Base-by-base conservation (phyloP, 1,139 yeast genomes). In the Blastobotrys apis region DNA sequence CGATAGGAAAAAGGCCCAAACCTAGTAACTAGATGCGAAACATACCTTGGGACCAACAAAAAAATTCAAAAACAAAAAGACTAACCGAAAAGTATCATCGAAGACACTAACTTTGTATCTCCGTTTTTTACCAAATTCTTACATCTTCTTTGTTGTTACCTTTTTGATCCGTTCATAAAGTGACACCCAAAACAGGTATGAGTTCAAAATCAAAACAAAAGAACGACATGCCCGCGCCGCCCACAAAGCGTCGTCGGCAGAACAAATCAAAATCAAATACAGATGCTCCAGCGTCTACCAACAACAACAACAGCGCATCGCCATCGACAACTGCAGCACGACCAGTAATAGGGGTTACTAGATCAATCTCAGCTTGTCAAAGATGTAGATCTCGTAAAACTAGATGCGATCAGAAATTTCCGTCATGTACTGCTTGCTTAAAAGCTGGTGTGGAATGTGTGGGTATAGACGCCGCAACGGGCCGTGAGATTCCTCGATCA, bases 401-500 rank as follows among this genome's bases (percentile, higher is more conserved):
- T 45, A 80, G 80, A 57, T 88, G 97, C 66, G 94, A 88, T 54
- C 90, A 83, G 53, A 77, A 77, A 53, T 82, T 84, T 61, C 95
- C 95, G 1, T 76, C 79, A 43, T 88, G 97, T 60, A 68, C 78
- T 12, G 75, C 77, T 35, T 87, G 96, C 64, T 72, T 69, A 22
- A 80, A 78, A 54, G 81, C 84, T 15, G 77, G 78, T 4, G 81
- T 70, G 2, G 84, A 83, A 15, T 87, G 96, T 64, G 80, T 86
- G 17, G 88, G 94, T 0, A 64, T 85, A 10, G 96, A 88, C 60
- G 87, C 95, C 0, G 87, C 87, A 3, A 84, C 95, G 0, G 95
- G 95, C 0, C 68, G 95, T 47, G 88, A 84, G 52, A 78, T 87
- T 1, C 95, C 96, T 0, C 67, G 97, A 38, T 80, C 88, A 9